Conservation (phyloP, 345 rosid genomes). For the Arabidopsis suecica region DNA sequence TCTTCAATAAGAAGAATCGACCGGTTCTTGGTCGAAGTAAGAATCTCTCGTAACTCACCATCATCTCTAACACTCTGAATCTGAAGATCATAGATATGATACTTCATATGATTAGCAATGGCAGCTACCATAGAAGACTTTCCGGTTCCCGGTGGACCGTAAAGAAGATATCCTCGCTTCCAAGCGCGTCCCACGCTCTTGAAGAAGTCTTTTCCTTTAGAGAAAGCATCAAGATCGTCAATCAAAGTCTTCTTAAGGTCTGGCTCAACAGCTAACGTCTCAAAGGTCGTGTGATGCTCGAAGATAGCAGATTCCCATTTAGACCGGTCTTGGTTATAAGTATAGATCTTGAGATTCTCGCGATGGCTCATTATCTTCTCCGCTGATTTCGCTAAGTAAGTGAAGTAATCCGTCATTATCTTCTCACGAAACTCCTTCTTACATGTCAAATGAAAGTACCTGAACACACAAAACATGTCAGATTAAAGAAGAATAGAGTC, state of each 20-base stretch:
- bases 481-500: not conserved
- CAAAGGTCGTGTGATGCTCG: conserved; percentile 45
- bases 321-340: conserved; percentile 37
- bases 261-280: conserved; percentile 45
- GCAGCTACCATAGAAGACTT: conserved; percentile 49
- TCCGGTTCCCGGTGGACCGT: conserved; percentile 48
- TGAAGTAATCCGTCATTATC: conserved; percentile 45
- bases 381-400: conserved; percentile 40
- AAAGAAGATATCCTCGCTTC: conserved; percentile 49
- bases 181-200: conserved; percentile 46
- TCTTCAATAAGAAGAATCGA: conserved; percentile 50
- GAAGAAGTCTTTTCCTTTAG: conserved; percentile 45
- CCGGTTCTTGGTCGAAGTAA: conserved; percentile 44
- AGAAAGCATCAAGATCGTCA: conserved; percentile 45
- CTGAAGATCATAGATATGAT: conserved; percentile 47
- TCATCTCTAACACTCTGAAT: conserved; percentile 47
- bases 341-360: conserved; percentile 43
- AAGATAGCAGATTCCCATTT: conserved; percentile 44
- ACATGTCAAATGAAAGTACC: conserved; percentile 48
- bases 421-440: conserved; percentile 46
- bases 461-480: conserved; percentile 20
- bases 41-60: conserved; percentile 43
- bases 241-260: conserved; percentile 33
- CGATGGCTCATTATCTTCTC: conserved; percentile 43
- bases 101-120: conserved; percentile 51